These are phyloP conservation scores for Cyclotella distinguenda DNA, from an alignment of 108 stramenopile genomes.

Conservation along the genomic window DNA sequence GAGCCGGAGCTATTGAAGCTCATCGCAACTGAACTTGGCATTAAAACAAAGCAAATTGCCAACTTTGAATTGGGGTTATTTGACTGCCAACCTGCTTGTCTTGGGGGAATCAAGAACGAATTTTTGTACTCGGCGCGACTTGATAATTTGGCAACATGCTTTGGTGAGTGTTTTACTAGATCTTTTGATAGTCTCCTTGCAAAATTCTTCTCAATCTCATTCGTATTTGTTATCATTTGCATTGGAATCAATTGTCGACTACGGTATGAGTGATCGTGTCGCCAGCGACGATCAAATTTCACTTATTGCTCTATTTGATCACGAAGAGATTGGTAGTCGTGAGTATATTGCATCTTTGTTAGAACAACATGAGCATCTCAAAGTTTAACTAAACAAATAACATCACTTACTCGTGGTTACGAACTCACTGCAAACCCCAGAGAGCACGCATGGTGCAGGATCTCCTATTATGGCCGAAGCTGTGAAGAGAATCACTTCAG, in stretches of 20 bases:
- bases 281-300: conserved; percentile 61
- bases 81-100: conserved; percentile 89
- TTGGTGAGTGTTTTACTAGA: conserved; percentile 21
- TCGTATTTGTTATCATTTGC: conserved; percentile 18
- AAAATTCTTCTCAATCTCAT: not conserved
- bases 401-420: not conserved
- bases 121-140: conserved; percentile 91
- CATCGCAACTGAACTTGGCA: conserved; percentile 74
- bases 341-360: conserved; percentile 1
- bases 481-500: conserved; percentile 67
- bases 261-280: conserved; percentile 43
- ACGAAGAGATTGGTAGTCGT: conserved; percentile 92
- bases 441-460: conserved; percentile 86
- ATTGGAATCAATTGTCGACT: conserved; percentile 58
- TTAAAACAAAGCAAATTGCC: conserved; percentile 74
- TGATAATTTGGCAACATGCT: conserved; percentile 92
- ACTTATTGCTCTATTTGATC: conserved; percentile 88
- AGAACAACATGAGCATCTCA: not conserved
- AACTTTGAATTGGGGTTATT: conserved; percentile 93
- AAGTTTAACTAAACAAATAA: not conserved
- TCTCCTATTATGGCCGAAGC: conserved; percentile 88
- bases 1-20: conserved; percentile 81
- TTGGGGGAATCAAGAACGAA: conserved; percentile 89
- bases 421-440: not conserved
- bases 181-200: not conserved